Conservation (phyloP, 2,329 filamentous ascomycete species). For the Cladosporium cucumerinum region DNA sequence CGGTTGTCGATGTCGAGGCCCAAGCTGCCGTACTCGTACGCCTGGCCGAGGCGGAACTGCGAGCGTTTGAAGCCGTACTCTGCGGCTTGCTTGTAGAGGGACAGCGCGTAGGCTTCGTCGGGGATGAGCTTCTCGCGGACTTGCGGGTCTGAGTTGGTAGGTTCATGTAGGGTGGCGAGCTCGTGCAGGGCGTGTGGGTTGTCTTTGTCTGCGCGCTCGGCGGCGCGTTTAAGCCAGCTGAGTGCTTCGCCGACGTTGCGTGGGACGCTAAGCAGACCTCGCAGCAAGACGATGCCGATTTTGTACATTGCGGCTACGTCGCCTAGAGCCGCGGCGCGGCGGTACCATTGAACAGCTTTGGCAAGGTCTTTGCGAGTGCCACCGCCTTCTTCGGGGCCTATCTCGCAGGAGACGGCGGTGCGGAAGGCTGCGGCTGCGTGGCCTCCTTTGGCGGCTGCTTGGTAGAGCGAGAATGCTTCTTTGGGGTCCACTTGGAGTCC, state of each 20-base stretch:
- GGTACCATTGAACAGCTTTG: conserved; percentile 98
- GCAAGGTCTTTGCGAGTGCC: conserved; percentile 86
- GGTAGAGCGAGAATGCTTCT: conserved; percentile 90
- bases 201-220: conserved; percentile 79
- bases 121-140: conserved; percentile 69
- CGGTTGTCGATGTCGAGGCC: conserved; percentile 79
- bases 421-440: conserved; percentile 87
- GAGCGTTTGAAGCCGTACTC: conserved; percentile 92
- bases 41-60: conserved; percentile 82
- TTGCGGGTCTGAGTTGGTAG: conserved; percentile 53
- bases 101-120: conserved; percentile 77
- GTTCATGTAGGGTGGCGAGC: conserved; percentile 63
- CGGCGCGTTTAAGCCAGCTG: conserved; percentile 88
- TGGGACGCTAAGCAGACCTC: conserved; percentile 85
- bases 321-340: conserved; percentile 82
- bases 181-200: conserved; percentile 96
- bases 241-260: conserved; percentile 82
- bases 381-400: conserved; percentile 89
- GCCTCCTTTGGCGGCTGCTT: conserved; percentile 85
- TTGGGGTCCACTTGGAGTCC: conserved; percentile 80
- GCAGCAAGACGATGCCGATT: conserved; percentile 91
- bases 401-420: conserved; percentile 94
- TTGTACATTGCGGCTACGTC: conserved; percentile 98
- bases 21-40: conserved; percentile 84
- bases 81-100: conserved; percentile 79